Base-by-base conservation (phyloP, 164 flowering plant species). In the Chloranthus sessilifolius region DNA sequence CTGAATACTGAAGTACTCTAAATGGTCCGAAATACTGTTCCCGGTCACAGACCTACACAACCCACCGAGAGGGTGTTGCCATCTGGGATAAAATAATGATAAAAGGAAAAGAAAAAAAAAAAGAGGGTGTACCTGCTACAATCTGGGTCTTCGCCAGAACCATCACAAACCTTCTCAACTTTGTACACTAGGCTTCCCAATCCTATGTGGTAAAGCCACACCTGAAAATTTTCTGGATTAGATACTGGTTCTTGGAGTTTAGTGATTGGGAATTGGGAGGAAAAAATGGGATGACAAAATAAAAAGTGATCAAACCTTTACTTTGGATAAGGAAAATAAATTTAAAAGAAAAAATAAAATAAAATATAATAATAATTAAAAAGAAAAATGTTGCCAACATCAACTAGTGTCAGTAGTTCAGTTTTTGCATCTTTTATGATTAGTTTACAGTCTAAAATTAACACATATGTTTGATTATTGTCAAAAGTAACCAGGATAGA, bases 131-230 rank as follows among this genome's bases (percentile, higher is more conserved):
- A 78, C 98, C 99, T 80, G 85, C 97, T 81, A 58, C 99, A 94
- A 14, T 73, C 3, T 26, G 97, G 90, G 61, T 94, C 99, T 73
- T 94, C 99, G n/a, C 99, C 99, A 26, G 96, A 78, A 29, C 44
- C 61, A 66, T 94, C 99, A 60, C 99, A 94, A 15, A 85, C 63
- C 66, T 85, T 73, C 76, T 89, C 99, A 39, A 74, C 79, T 23
- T 20, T 15, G 60, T 80, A 85, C 33, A 79, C 62, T 24, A 87
- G 62, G 71, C 81, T 79, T 58, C 75, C 90, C 43, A 73, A 52
- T 45, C 74, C 95, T 49, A 86, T 20, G 47, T 74, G 62, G 62
- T 81, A 63, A 36, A 87, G 72, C 99, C 99, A 94, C 29, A 94
- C 99, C 98, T 92, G 57, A 40, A 74, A 16, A n/a, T n/a, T n/a